Conservation (phyloP, 2,329 filamentous ascomycete genomes). For the Sporothrix inflata region DNA sequence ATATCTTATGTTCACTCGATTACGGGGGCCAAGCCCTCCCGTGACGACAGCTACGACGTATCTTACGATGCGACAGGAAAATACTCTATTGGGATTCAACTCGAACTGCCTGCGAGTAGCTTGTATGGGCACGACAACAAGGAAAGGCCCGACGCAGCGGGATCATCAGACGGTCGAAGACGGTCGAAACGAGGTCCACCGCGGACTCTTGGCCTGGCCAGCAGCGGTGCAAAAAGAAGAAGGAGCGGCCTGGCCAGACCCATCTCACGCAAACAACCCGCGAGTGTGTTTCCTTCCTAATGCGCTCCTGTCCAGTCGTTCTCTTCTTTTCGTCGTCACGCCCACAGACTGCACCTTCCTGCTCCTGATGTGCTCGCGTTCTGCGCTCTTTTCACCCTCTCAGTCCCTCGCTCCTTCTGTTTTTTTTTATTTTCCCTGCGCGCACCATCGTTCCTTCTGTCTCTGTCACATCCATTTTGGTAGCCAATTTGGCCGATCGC, state of each 20-base stretch:
- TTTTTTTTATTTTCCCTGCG: not conserved
- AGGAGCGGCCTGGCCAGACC: not conserved
- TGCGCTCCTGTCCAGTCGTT: conserved; percentile 17
- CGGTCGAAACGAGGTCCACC: not conserved
- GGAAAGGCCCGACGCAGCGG: conserved; percentile 11
- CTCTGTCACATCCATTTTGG: conserved; percentile 11
- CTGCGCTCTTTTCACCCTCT: not conserved
- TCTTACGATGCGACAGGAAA: conserved; percentile 2
- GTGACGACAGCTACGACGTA: conserved; percentile 10
- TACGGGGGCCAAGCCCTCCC: not conserved
- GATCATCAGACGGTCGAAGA: conserved; percentile 4
- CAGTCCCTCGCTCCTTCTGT: not conserved
- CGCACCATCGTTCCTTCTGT: conserved; percentile 4
- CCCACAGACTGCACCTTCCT: not conserved
- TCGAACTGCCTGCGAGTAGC: not conserved
- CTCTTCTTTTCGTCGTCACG: not conserved
- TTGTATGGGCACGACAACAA: not conserved
- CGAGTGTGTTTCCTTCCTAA: not conserved
- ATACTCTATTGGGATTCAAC: not conserved
- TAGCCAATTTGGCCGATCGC: conserved; percentile 32
- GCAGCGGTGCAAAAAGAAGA: not conserved
- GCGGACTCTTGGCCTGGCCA: conserved; percentile 3
- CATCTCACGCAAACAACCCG: not conserved
- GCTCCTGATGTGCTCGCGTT: not conserved
- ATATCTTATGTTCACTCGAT: not conserved